Conservation (phyloP, 495 filamentous ascomycete genomes). For the Aspergillus sclerotiicarbonarius region DNA sequence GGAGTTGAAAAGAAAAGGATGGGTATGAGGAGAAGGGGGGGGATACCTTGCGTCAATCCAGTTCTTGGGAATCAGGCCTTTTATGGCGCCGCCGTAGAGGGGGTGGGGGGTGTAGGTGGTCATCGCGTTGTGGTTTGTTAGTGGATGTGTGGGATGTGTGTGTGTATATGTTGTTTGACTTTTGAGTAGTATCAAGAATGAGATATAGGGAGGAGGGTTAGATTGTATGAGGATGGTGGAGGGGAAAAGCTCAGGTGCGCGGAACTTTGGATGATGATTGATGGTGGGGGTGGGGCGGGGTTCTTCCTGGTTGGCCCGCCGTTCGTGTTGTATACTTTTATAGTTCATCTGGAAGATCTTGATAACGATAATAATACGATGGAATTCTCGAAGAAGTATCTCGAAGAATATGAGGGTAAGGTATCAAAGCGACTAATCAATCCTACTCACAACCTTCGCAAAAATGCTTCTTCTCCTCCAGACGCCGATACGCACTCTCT, state of each 20-base stretch:
- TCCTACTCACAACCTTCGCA: conserved; percentile 1
- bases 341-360: too few relatives aligned
- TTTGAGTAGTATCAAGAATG: neutral
- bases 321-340: neutral
- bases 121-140: conserved; percentile 24
- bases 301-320: neutral
- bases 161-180: neutral
- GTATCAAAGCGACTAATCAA: conserved; percentile 10
- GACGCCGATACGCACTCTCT: neutral
- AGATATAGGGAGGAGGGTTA: neutral
- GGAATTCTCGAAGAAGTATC: too few relatives aligned
- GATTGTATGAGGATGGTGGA: neutral
- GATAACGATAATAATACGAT: too few relatives aligned
- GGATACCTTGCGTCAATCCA: conserved; percentile 80
- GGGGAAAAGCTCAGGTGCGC: neutral
- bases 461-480: conserved; percentile 10
- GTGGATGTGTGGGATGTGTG: neutral
- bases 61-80: conserved; percentile 63
- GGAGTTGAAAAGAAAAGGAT: neutral
- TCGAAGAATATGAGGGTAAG: too few relatives aligned
- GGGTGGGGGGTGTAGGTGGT: conserved; percentile 53
- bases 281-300: neutral
- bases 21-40: neutral
- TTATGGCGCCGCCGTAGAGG: conserved; percentile 82
- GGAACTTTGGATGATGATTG: neutral